These are phyloP conservation scores for Geotrichum restrictum DNA, from an alignment of 1,139 yeast genomes.

Conservation along the genomic window DNA sequence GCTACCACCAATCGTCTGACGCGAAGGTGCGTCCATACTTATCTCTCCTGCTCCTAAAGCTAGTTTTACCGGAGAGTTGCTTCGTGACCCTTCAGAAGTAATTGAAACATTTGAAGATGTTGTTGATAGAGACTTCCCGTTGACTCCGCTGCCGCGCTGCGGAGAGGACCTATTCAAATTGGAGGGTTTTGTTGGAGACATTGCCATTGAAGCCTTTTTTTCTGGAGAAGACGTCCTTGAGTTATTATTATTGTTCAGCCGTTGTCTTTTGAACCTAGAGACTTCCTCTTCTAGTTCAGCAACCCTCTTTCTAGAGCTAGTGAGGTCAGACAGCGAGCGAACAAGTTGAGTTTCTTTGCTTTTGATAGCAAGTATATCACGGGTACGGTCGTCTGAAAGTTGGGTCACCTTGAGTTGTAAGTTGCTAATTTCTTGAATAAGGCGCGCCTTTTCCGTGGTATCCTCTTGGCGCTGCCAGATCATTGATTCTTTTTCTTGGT, in stretches of 20 bases:
- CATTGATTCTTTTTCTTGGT: constrained; percentile 44
- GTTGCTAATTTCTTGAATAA: constrained; percentile 46
- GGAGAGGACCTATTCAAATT: not conserved
- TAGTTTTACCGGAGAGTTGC: too few relatives aligned
- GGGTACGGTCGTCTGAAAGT: constrained; percentile 51
- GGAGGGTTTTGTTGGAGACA: not conserved
- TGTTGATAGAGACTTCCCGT: too few relatives aligned
- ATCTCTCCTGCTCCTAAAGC: too few relatives aligned
- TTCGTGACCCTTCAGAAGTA: too few relatives aligned
- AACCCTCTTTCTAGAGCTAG: constrained; percentile 38
- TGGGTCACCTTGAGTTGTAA: constrained; percentile 37
- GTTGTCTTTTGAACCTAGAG: not conserved
- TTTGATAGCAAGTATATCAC: constrained; percentile 50
- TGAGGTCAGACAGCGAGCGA: constrained; percentile 58
- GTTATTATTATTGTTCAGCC: too few relatives aligned
- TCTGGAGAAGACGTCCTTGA: not conserved
- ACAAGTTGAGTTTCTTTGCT: constrained; percentile 64
- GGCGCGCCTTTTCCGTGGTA: constrained; percentile 44
- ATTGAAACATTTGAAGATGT: not conserved
- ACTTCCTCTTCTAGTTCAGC: constrained; percentile 6
- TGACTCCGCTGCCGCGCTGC: not conserved
- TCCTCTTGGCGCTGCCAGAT: constrained; percentile 43
- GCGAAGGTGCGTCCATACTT: too few relatives aligned
- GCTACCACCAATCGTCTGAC: too few relatives aligned
- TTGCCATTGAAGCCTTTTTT: not conserved